These are phyloP conservation scores for Phaeoacremonium minimum DNA, from an alignment of 2,329 filamentous ascomycete species.

Conservation along the genomic window DNA sequence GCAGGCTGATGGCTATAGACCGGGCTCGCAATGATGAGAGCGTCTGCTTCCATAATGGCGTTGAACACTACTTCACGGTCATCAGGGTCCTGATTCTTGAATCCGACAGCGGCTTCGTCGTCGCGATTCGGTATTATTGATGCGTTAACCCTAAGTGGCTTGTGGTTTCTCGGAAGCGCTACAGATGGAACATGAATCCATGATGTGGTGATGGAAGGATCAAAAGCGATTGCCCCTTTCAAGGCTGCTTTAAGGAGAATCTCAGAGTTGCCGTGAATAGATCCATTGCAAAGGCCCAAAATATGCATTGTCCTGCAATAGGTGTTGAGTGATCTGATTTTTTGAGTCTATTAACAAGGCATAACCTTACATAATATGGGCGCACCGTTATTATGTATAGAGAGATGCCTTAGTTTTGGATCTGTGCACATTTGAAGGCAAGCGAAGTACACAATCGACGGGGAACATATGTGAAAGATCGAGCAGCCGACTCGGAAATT, in stretches of 20 bases:
- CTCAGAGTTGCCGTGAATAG: background rate
- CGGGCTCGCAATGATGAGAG: conserved; percentile 1
- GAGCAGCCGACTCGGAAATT: background rate
- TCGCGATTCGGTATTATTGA: background rate
- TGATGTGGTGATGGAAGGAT: background rate
- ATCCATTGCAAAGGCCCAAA: background rate
- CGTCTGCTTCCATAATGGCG: conserved; percentile 1
- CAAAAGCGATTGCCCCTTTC: background rate
- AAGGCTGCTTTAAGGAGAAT: background rate
- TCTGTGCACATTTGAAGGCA: too few relatives aligned
- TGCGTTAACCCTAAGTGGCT: background rate
- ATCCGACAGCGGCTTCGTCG: background rate
- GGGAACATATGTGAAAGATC: background rate
- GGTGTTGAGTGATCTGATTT: background rate
- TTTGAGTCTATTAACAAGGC: too few relatives aligned
- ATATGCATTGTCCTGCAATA: background rate
- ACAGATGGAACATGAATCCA: background rate
- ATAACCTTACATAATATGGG: too few relatives aligned
- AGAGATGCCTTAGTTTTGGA: too few relatives aligned
- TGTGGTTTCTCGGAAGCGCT: background rate
- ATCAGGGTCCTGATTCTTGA: background rate
- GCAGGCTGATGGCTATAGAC: conserved; percentile 4
- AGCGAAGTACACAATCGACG: too few relatives aligned
- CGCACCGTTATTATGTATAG: too few relatives aligned
- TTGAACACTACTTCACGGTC: background rate